Evolutionary conservation across 306 rosid species (phyloP).

Genomic region (Cajanus cajan): DNA sequence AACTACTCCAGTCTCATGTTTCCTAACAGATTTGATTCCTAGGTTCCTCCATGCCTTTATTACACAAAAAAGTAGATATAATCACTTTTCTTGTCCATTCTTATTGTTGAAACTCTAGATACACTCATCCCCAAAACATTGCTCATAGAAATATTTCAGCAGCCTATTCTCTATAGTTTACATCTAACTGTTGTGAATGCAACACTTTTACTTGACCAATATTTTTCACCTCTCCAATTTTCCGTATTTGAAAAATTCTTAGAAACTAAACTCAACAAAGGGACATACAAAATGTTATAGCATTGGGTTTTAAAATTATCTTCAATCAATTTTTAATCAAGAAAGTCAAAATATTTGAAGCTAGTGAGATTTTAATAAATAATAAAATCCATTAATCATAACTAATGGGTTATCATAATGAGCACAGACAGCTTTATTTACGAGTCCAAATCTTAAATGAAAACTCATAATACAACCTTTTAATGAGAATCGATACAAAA

Average conservation of each 20-base stretch:
- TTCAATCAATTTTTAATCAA: background rate
- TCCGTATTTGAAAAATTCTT: background rate
- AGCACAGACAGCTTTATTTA: background rate
- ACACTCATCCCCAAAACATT: background rate
- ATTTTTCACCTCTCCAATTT: background rate
- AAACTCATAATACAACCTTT: background rate
- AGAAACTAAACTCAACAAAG: background rate
- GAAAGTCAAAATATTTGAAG: background rate
- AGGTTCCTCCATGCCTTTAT: background rate
- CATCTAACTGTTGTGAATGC: background rate
- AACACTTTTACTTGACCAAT: background rate
- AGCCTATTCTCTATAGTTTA: background rate
- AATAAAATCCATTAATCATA: background rate
- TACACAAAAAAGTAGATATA: background rate
- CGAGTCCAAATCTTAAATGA: background rate
- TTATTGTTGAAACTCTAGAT: constrained; percentile 5
- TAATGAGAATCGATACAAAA: background rate
- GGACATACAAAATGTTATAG: background rate
- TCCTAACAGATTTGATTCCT: constrained; percentile 1
- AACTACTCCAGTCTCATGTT: background rate
- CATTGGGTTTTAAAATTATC: background rate
- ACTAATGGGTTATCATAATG: background rate
- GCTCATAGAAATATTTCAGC: background rate
- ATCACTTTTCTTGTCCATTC: background rate
- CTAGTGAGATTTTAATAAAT: background rate